A percentile compares a stretch with the other conserved stretches of the same genome.
These are phyloP conservation scores for Tilletia setariae DNA, from an alignment of 1,284 basidiomycete species.

Conservation along the genomic window DNA sequence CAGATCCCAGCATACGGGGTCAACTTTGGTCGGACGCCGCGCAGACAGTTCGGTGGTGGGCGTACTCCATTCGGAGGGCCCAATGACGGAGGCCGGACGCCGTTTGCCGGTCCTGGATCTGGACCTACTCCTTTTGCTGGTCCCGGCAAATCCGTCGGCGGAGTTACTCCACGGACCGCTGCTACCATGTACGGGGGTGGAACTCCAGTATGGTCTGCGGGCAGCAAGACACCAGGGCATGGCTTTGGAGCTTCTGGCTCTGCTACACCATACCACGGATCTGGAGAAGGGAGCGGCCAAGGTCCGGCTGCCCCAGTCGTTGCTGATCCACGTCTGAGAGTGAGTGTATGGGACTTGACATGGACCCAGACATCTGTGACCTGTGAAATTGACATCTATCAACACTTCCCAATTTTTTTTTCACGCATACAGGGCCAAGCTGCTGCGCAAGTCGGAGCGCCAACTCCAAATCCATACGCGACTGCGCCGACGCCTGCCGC, in stretches of 20 bases:
- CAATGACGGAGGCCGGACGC: slow-evolving; percentile 9
- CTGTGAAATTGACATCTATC: background rate
- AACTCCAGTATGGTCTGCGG: slow-evolving; percentile 8
- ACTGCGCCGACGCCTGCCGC: slow-evolving; percentile 37
- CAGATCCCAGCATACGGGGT: slow-evolving; percentile 42
- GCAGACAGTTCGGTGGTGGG: background rate
- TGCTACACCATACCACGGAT: background rate
- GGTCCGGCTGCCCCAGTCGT: slow-evolving; percentile 1
- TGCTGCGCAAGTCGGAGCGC: background rate
- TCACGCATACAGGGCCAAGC: too few relatives aligned
- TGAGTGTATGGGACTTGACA: slow-evolving; percentile 16
- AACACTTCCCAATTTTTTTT: background rate
- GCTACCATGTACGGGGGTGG: background rate
- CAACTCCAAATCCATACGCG: slow-evolving; percentile 32
- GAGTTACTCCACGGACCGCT: slow-evolving; percentile 18
- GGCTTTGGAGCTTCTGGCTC: background rate
- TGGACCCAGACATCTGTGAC: too few relatives aligned
- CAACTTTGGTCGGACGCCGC: background rate
- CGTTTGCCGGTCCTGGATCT: background rate
- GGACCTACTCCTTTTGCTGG: background rate
- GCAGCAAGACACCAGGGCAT: slow-evolving; percentile 10
- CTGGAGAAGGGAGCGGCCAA: slow-evolving; percentile 32
- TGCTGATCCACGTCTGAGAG: slow-evolving; percentile 21
- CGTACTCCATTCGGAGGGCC: background rate
- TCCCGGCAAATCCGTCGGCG: background rate